phyloP scores from a whole-genome alignment of 768 basidiomycete species.

The Brasilioporus rufonigricans region DNA sequence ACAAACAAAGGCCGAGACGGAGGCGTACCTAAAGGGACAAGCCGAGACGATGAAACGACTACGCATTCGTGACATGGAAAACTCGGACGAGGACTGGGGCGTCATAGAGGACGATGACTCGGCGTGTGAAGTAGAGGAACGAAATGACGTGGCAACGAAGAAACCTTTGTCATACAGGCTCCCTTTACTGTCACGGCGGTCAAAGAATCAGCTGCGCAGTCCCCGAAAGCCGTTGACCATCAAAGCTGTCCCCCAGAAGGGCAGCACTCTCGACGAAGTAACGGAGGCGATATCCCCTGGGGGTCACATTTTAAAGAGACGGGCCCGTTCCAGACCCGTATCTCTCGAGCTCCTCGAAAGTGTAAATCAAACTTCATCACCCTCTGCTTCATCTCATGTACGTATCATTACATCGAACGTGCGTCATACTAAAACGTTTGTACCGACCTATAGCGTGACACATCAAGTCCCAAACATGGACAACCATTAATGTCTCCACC shows the following conservation, averaged over 20 bases:
- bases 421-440: background rate
- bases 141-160: conserved; percentile 31
- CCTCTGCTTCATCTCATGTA: conserved; percentile 32
- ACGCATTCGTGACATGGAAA: conserved; percentile 54
- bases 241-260: conserved; percentile 35
- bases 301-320: conserved; percentile 71
- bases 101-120: conserved; percentile 46
- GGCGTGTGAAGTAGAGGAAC: conserved; percentile 48
- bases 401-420: background rate
- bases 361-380: conserved; percentile 43
- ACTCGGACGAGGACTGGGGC: conserved; percentile 45
- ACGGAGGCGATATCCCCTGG: conserved; percentile 72
- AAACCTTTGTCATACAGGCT: conserved; percentile 33
- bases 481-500: conserved; percentile 14
- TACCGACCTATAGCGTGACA: conserved; percentile 8
- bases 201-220: conserved; percentile 29
- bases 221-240: conserved; percentile 26
- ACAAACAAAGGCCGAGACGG: conserved; percentile 37
- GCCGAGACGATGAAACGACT: conserved; percentile 65
- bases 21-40: conserved; percentile 45
- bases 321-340: conserved; percentile 70
- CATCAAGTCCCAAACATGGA: conserved; percentile 13
- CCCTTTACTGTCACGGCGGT: conserved; percentile 23
- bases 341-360: conserved; percentile 64
- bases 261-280: conserved; percentile 52